phyloP scores from a whole-genome alignment of 129 eudicot genomes.

The Calendula officinalis region DNA sequence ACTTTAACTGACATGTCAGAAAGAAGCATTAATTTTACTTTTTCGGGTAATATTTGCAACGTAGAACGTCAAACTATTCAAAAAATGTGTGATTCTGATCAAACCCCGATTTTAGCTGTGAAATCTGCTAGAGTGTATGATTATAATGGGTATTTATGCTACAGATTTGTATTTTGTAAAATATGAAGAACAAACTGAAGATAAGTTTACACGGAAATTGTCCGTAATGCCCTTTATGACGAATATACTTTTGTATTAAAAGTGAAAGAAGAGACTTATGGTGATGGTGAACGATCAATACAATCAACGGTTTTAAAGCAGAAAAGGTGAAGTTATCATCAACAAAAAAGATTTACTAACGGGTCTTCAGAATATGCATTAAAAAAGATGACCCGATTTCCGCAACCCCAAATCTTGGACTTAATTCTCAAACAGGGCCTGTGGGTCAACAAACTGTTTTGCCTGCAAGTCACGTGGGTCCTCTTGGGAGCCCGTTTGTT shows the following conservation, averaged over 20 bases:
- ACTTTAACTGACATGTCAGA: slow-evolving; percentile 78
- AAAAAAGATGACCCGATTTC: slow-evolving; percentile 37
- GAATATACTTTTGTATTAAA: slow-evolving; percentile 63
- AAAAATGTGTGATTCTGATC: slow-evolving; percentile 59
- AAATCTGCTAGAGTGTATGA: slow-evolving; percentile 68
- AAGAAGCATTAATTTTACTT: slow-evolving; percentile 69
- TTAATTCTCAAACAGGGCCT: slow-evolving; percentile 23
- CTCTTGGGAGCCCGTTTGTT: slow-evolving; percentile 38
- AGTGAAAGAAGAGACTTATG: slow-evolving; percentile 78
- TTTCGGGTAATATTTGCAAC: slow-evolving; percentile 89
- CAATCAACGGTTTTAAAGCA: slow-evolving; percentile 62
- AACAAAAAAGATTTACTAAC: slow-evolving; percentile 42
- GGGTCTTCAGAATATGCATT: slow-evolving; percentile 29
- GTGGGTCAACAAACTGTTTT: slow-evolving; percentile 24
- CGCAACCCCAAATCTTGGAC: slow-evolving; percentile 10
- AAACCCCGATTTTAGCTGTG: slow-evolving; percentile 70
- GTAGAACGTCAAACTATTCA: slow-evolving; percentile 75
- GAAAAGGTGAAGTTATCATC: slow-evolving; percentile 54
- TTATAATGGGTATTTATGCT: slow-evolving; percentile 71
- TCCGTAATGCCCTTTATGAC: slow-evolving; percentile 39
- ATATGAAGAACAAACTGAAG: slow-evolving; percentile 66
- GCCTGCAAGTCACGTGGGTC: slow-evolving; percentile 33
- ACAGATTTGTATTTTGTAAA: slow-evolving; percentile 59
- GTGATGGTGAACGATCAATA: slow-evolving; percentile 59
- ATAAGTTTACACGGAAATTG: slow-evolving; percentile 44